phyloP scores from a whole-genome alignment of 108 stramenopile genomes.

The Fistulifera pelliculosa region DNA sequence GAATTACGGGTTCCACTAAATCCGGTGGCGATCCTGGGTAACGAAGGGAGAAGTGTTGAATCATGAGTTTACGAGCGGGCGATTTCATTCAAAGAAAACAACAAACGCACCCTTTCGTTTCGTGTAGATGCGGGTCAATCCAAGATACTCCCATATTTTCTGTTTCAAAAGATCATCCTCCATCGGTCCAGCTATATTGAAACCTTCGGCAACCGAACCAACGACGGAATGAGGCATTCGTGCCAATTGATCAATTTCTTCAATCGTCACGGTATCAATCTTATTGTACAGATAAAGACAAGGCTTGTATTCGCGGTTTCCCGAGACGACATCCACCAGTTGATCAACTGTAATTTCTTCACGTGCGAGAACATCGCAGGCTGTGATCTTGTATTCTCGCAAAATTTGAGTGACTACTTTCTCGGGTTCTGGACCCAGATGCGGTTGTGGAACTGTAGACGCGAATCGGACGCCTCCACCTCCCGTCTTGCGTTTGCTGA shows the following conservation, averaged over 20 bases:
- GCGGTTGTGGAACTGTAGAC: slow-evolving; percentile 83
- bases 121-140: slow-evolving; percentile 94
- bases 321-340: slow-evolving; percentile 95
- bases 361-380: slow-evolving; percentile 89
- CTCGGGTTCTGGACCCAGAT: slow-evolving; percentile 89
- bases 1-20: slow-evolving; percentile 94
- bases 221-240: slow-evolving; percentile 92
- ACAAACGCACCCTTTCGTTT: slow-evolving; percentile 84
- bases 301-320: slow-evolving; percentile 93
- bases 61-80: too few species aligned
- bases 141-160: slow-evolving; percentile 94
- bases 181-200: slow-evolving; percentile 72
- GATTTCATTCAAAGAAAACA: too few species aligned
- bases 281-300: slow-evolving; percentile 99
- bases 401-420: slow-evolving; percentile 87
- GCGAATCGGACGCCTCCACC: slow-evolving; percentile 89
- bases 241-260: slow-evolving; percentile 95
- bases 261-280: slow-evolving; percentile 94
- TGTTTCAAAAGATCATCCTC: slow-evolving; percentile 76
- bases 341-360: slow-evolving; percentile 95
- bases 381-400: slow-evolving; percentile 90
- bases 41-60: neutral
- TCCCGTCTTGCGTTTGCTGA: slow-evolving; percentile 82
- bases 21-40: slow-evolving; percentile 80
- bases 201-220: slow-evolving; percentile 76